Evolutionary conservation across 371 early-diverging fungal species (phyloP).

Genomic region (Conidiobolus incongruus): DNA sequence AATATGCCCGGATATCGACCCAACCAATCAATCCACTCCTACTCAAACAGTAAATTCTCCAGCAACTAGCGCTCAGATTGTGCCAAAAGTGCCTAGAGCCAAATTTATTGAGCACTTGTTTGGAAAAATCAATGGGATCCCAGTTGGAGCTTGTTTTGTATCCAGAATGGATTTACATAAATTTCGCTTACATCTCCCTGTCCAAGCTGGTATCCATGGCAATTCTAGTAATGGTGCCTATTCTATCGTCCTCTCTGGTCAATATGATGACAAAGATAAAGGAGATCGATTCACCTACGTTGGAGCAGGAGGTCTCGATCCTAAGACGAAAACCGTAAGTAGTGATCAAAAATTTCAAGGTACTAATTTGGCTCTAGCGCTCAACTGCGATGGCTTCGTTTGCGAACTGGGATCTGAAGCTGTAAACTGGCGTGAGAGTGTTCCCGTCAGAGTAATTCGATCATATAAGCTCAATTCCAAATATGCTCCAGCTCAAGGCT

Average conservation of each 20-base stretch:
- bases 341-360: slow-evolving; percentile 18
- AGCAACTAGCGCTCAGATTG: no score
- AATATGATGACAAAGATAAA: slow-evolving; percentile 27
- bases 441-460: slow-evolving; percentile 29
- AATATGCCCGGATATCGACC: no score
- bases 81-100: no score
- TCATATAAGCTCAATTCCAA: slow-evolving; percentile 14
- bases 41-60: no score
- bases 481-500: slow-evolving; percentile 20
- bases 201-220: slow-evolving; percentile 25
- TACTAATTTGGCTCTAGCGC: slow-evolving; percentile 24
- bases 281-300: slow-evolving; percentile 29
- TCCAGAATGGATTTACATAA: no score
- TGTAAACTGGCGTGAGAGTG: slow-evolving; percentile 23
- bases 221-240: slow-evolving; percentile 15
- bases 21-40: no score
- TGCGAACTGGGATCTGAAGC: no score
- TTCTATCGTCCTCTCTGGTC: slow-evolving; percentile 25
- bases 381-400: slow-evolving; percentile 20
- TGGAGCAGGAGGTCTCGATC: slow-evolving; percentile 25
- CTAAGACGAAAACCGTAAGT: slow-evolving; percentile 14
- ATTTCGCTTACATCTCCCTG: no score
- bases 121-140: no score
- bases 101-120: no score
- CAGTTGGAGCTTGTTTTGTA: no score